Evolutionary conservation across 495 filamentous ascomycete species (phyloP).

Genomic region (Penicillium roqueforti): DNA sequence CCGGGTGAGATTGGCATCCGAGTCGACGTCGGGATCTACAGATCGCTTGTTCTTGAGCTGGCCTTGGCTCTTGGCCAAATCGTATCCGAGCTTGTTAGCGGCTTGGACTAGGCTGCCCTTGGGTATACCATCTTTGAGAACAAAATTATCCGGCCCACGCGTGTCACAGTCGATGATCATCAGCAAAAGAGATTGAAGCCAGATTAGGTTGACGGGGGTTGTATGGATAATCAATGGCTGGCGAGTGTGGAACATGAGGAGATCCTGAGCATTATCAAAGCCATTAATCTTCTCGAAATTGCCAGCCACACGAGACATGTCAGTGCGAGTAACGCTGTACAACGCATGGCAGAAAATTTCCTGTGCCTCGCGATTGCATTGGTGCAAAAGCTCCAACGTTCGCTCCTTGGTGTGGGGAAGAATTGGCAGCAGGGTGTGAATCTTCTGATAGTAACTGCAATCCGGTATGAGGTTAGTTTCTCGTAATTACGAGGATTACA

Average conservation of each 20-base stretch:
- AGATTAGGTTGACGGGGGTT: conserved; percentile 37
- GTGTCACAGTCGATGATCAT: conserved; percentile 46
- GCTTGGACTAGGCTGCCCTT: conserved; percentile 43
- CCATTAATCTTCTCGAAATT: conserved; percentile 41
- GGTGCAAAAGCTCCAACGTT: conserved; percentile 56
- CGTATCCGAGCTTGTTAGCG: conserved; percentile 39
- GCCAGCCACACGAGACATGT: conserved; percentile 33
- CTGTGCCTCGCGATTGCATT: conserved; percentile 56
- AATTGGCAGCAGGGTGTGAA: conserved; percentile 73
- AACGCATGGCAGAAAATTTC: conserved; percentile 71
- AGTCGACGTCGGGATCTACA: conserved; percentile 55
- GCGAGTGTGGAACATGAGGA: conserved; percentile 53
- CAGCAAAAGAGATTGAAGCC: conserved; percentile 42
- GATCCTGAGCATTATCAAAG: conserved; percentile 41
- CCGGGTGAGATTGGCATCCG: conserved; percentile 64
- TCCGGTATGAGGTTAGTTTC: conserved; percentile 16
- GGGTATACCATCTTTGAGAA: conserved; percentile 40
- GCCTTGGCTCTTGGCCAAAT: conserved; percentile 39
- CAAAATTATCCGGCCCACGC: conserved; percentile 44
- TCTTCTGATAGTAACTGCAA: conserved; percentile 61
- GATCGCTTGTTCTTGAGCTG: conserved; percentile 35
- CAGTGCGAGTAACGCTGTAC: conserved; percentile 44
- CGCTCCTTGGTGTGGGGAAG: conserved; percentile 62
- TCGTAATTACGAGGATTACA: not conserved
- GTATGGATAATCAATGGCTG: conserved; percentile 39